These are phyloP conservation scores for Sordariomycetes sp. DNA, from an alignment of 2,329 filamentous ascomycete genomes.

Conservation along the genomic window DNA sequence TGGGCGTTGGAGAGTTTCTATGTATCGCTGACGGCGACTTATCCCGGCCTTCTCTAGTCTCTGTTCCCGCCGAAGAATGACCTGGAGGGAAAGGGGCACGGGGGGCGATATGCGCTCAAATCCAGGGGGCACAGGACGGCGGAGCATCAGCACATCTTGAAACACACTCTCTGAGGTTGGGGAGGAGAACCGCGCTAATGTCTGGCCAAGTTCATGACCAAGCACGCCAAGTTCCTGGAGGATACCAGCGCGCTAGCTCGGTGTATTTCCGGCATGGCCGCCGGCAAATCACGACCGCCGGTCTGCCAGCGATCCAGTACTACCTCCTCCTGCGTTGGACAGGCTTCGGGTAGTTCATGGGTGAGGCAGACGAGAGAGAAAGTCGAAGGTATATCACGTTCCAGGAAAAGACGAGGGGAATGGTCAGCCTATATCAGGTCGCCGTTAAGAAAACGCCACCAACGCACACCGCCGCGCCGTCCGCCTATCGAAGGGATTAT, in stretches of 20 bases:
- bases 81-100: constrained; percentile 11
- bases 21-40: constrained; percentile 14
- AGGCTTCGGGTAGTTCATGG: constrained; percentile 19
- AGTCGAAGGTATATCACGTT: constrained; percentile 10
- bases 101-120: constrained; percentile 14
- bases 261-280: constrained; percentile 16
- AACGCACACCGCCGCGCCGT: constrained; percentile 29
- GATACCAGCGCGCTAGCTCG: constrained; percentile 18
- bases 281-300: constrained; percentile 25
- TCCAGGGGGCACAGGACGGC: constrained; percentile 10
- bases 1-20: constrained; percentile 15
- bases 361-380: constrained; percentile 22
- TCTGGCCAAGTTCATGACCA: constrained; percentile 16
- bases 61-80: constrained; percentile 11
- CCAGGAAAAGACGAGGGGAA: constrained; percentile 14
- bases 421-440: constrained; percentile 37
- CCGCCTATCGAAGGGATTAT: too few relatives aligned
- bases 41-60: constrained; percentile 7
- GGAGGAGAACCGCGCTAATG: constrained; percentile 8
- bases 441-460: constrained; percentile 38
- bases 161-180: background rate
- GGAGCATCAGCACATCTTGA: background rate
- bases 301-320: constrained; percentile 18
- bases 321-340: constrained; percentile 14
- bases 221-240: constrained; percentile 27